These are phyloP conservation scores for Sclerospora graminicola DNA, from an alignment of 352 stramenopile species.

Conservation along the genomic window DNA sequence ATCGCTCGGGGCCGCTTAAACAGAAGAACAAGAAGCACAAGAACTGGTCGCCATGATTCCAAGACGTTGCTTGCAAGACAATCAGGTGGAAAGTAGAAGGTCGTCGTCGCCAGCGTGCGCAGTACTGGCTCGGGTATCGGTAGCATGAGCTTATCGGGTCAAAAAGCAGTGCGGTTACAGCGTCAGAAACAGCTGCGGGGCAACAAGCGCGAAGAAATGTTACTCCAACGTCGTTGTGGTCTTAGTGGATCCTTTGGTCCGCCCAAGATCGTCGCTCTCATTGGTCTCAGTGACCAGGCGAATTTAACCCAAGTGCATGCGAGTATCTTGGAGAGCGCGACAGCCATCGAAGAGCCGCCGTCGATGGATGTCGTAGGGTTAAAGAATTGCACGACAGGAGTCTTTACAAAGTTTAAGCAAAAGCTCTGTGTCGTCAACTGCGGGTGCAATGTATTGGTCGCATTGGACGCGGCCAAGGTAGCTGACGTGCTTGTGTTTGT, in stretches of 20 bases:
- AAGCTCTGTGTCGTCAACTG: conserved; percentile 82
- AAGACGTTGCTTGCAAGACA: conserved; percentile 68
- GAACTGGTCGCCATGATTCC: conserved; percentile 64
- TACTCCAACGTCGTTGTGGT: conserved; percentile 75
- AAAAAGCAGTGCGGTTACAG: conserved; percentile 70
- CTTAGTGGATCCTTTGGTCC: conserved; percentile 53
- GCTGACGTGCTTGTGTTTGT: conserved; percentile 77
- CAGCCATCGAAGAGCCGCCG: conserved; percentile 47
- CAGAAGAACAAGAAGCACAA: conserved; percentile 91
- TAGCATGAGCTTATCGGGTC: conserved; percentile 44
- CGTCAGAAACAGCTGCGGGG: conserved; percentile 76
- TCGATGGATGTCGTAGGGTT: conserved; percentile 25
- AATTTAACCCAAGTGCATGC: conserved; percentile 52
- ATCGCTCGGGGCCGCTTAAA: conserved; percentile 83
- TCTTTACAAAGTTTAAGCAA: conserved; percentile 82
- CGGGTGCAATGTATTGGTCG: conserved; percentile 68
- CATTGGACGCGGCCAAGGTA: conserved; percentile 81
- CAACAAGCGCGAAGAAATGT: conserved; percentile 81
- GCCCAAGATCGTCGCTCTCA: conserved; percentile 79
- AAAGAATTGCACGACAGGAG: conserved; percentile 54
- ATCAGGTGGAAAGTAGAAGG: conserved; percentile 61
- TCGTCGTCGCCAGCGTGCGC: conserved; percentile 28
- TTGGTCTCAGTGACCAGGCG: conserved; percentile 64
- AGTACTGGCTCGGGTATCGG: conserved; percentile 27
- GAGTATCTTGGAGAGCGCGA: conserved; percentile 52